Evolutionary conservation across 2,329 filamentous ascomycete species (phyloP).

Genomic region (Verticillium alfalfae): DNA sequence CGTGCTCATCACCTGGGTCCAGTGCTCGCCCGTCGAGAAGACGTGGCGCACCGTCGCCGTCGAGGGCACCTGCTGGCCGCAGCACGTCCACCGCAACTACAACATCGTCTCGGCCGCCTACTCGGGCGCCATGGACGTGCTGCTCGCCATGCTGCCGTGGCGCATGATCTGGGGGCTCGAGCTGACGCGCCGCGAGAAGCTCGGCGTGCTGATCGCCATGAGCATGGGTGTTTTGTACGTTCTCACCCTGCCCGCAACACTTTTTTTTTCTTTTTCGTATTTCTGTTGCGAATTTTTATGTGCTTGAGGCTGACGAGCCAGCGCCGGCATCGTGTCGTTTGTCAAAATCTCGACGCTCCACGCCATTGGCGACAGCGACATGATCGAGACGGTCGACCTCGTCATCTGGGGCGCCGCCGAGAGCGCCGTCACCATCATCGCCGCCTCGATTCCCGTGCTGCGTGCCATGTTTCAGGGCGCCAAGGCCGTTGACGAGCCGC

Average conservation of each 20-base stretch:
- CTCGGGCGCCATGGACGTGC: slow-evolving; percentile 30
- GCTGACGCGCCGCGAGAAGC: slow-evolving; percentile 32
- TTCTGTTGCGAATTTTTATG: too few species aligned
- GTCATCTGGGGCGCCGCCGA: slow-evolving; percentile 23
- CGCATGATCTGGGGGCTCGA: slow-evolving; percentile 30
- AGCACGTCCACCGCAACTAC: slow-evolving; percentile 19
- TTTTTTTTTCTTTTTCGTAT: too few species aligned
- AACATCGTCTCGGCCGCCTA: slow-evolving; percentile 22
- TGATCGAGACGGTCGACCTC: slow-evolving; percentile 14
- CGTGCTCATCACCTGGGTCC: neutral
- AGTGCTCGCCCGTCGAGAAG: slow-evolving; percentile 15
- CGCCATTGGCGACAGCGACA: slow-evolving; percentile 12
- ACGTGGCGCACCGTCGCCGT: slow-evolving; percentile 13
- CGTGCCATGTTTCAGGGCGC: slow-evolving; percentile 16
- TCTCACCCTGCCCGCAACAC: neutral
- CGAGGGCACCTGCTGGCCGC: slow-evolving; percentile 18
- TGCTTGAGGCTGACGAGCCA: slow-evolving; percentile 5
- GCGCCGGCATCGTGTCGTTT: slow-evolving; percentile 23
- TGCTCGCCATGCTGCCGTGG: slow-evolving; percentile 33
- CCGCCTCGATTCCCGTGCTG: slow-evolving; percentile 25
- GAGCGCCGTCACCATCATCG: slow-evolving; percentile 21
- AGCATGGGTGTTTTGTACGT: slow-evolving; percentile 35
- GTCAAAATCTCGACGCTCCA: slow-evolving; percentile 21
- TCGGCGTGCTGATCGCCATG: slow-evolving; percentile 34
- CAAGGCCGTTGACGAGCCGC: slow-evolving; percentile 1